Base-by-base conservation (phyloP, 805 yeast genomes). In the Yamadazyma akitaensis region DNA sequence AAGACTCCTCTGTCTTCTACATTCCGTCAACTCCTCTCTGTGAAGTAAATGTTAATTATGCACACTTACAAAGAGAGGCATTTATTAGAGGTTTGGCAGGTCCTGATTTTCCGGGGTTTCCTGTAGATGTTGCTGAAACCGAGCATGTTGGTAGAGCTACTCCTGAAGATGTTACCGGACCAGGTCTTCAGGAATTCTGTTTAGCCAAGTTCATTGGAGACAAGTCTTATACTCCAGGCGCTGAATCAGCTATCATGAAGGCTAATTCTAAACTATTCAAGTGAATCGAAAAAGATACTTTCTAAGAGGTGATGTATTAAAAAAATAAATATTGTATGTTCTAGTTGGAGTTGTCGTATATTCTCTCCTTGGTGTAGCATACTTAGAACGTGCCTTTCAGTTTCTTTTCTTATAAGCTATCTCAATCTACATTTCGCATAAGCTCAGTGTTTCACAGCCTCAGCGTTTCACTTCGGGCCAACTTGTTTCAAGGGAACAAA, bases 1-100 rank as follows among this genome's bases (percentile, higher is more conserved):
- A 53, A 10, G 71, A 67, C 47, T 68, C 78, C 13, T 58, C 68
- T n/a, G 77, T 73, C 4, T 44, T 71, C 43, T 73, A 68, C 50
- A 64, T 63, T 37, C 69, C 70, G 1, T 59, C 64, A 2, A 58
- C 62, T 7, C 76, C 77, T 1, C 49, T 70, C 40, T 51, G 59
- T 34, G 34, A 52, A 4, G 30, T 34, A 13, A 55, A 53, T 43
- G 43, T 53, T 14, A 38, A 53, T 33, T 43, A 35, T 30, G 35
- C 42, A n/a, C 40, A 37, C 16, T 14, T 36, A 16, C 40, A 37
- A 30, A 45, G 48, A 31, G 48, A 45, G 12, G 31, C 44, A 12
- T 45, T 45, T 28, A 28, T 45, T 12, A 35, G 25, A 14, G 48
- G 48, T 5, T 43, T 60, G 16, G 51, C 55, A 9, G 58, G 55